Base-by-base conservation (phyloP, 2,329 filamentous ascomycete genomes). In the Bertia moriformis region DNA sequence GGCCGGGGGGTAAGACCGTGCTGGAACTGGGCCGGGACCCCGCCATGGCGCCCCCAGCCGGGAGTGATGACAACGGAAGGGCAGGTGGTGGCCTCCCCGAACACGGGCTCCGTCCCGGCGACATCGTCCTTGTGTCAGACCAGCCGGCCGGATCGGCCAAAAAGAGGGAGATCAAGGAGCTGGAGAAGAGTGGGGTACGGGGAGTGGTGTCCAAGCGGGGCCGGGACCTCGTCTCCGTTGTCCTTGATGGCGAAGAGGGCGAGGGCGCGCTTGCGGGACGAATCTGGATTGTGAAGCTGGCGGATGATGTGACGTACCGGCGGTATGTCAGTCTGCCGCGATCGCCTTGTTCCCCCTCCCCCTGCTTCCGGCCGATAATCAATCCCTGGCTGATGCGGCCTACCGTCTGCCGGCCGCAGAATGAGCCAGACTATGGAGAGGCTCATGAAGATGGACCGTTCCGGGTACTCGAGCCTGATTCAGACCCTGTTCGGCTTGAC, bases 1-100 rank as follows among this genome's bases (percentile, higher is more conserved):
- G 91, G 0, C 67, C 95, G 27, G 91, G 88, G 14, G 91, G 91
- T n/a, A 83, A 86, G 46, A 86, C 84, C 0, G 81, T 98, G 2
- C 63, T 95, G 3, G 88, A 95, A 56, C 74, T 98, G 4, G 65
- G 62, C 2, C 57, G 61, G 1, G 62, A 63, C 14, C 65, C 75
- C 0, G 89, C 95, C 51, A 61, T 73, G n/a, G 83, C 86, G 1
- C 71, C 80, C 2, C 67, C 71, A 3, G n/a, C n/a, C n/a, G 57
- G 60, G 3, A 42, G 41, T 17, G 38, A 38, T 14, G 42, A 38
- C 44, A 19, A 43, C 46, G 4, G 45, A 47, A 13, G 41, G 51
- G 15, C 58, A 64, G 1, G n/a, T n/a, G n/a, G n/a, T n/a, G 73
- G 76, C 44, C 61, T 89, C 15, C 78, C 79, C 1, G 79, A 85